Conservation (phyloP, 306 rosid genomes). For the Rosa lucieae region DNA sequence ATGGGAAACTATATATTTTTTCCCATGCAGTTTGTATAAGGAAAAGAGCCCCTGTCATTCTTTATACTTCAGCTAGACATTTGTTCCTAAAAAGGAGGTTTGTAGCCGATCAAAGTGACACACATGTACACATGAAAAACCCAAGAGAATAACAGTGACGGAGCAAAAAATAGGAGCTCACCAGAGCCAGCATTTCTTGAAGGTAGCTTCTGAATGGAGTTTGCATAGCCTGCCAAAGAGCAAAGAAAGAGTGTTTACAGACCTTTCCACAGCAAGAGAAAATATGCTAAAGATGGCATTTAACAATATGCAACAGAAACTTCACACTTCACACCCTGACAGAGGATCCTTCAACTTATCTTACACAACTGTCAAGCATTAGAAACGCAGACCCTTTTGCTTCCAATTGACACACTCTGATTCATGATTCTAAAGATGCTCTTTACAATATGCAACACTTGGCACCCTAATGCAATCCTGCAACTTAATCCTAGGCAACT, state of each 20-base stretch:
- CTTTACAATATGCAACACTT: not conserved
- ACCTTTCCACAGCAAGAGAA: not conserved
- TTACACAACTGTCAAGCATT: not conserved
- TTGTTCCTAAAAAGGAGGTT: not conserved
- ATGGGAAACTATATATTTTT: not conserved
- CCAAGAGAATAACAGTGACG: not conserved
- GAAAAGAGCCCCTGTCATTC: not conserved
- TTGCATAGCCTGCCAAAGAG: constrained; percentile 71
- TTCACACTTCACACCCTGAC: not conserved
- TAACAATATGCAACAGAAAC: not conserved
- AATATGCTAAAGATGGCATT: not conserved
- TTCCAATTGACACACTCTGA: not conserved
- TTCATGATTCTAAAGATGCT: not conserved
- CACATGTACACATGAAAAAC: not conserved
- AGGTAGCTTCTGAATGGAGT: constrained; percentile 96
- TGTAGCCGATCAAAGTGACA: not conserved
- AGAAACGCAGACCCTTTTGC: not conserved
- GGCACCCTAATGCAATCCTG: too few relatives aligned
- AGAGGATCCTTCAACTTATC: not conserved
- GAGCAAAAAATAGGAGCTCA: constrained; percentile 32
- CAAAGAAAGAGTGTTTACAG: not conserved
- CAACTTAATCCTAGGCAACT: not conserved
- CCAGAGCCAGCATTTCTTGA: constrained; percentile 79
- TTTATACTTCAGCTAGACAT: not conserved
- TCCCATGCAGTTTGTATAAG: not conserved